Evolutionary conservation across 164 flowering plant genomes (phyloP).

Genomic region (Paratinospora sagittata): DNA sequence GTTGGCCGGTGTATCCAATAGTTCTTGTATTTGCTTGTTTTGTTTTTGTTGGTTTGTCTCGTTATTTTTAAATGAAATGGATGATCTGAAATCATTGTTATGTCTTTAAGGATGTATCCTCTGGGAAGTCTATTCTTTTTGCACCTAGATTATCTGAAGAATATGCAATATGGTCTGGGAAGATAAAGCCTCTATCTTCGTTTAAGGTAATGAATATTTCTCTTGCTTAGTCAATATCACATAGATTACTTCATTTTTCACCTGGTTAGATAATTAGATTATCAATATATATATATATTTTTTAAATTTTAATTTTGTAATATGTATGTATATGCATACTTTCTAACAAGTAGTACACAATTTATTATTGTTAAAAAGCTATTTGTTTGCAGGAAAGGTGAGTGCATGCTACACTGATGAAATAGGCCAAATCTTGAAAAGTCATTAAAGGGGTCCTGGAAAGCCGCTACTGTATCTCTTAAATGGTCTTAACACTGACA

Average conservation of each 20-base stretch:
- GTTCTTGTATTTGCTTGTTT: neutral
- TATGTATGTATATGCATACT: too few relatives aligned
- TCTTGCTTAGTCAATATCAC: neutral
- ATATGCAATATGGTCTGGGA: slow-evolving; percentile 7
- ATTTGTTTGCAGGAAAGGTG: slow-evolving; percentile 7
- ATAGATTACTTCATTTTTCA: neutral
- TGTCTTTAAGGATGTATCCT: slow-evolving; percentile 4
- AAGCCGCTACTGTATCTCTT: slow-evolving; percentile 7
- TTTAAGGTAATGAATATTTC: slow-evolving; percentile 7
- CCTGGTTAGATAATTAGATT: neutral
- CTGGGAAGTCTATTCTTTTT: slow-evolving; percentile 13
- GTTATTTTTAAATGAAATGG: neutral
- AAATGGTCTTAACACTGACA: slow-evolving; percentile 6
- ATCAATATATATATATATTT: too few relatives aligned
- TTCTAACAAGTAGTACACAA: neutral
- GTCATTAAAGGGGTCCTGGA: slow-evolving; percentile 11
- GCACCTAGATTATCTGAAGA: slow-evolving; percentile 11
- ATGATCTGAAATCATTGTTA: neutral
- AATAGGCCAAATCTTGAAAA: slow-evolving; percentile 4
- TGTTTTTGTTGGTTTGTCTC: neutral
- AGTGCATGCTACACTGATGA: slow-evolving; percentile 7
- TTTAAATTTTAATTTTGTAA: too few relatives aligned
- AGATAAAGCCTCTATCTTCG: slow-evolving; percentile 12
- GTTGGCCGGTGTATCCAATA: neutral
- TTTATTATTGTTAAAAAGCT: neutral